These are phyloP conservation scores for Pseudocercospora macadamiae DNA, from an alignment of 2,329 filamentous ascomycete species.

Conservation along the genomic window DNA sequence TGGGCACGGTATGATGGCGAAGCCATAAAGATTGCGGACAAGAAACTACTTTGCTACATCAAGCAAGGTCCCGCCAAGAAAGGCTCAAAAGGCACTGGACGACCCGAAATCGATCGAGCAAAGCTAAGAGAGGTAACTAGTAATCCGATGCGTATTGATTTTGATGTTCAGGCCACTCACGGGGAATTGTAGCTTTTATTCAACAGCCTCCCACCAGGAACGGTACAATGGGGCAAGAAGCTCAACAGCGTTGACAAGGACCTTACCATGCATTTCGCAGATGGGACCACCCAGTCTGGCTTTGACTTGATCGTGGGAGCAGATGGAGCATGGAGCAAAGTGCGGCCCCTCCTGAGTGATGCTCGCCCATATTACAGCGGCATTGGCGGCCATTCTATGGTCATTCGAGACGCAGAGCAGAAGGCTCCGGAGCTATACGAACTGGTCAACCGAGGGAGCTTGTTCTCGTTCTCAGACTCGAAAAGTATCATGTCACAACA, in stretches of 20 bases:
- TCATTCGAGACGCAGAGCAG: constrained; percentile 34
- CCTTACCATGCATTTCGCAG: constrained; percentile 36
- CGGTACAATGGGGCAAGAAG: constrained; percentile 42
- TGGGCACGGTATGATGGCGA: constrained; percentile 37
- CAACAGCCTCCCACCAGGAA: constrained; percentile 30
- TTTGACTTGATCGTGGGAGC: constrained; percentile 50
- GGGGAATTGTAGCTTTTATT: no score
- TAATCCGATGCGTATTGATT: no score
- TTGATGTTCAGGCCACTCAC: no score
- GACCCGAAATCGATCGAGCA: constrained; percentile 43
- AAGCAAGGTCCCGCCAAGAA: constrained; percentile 34
- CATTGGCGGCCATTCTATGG: constrained; percentile 38
- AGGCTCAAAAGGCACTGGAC: constrained; percentile 30
- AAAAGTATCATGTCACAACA: constrained; percentile 31
- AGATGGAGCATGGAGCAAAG: constrained; percentile 49
- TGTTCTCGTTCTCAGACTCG: constrained; percentile 36
- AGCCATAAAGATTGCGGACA: constrained; percentile 46
- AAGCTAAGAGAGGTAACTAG: constrained; percentile 38
- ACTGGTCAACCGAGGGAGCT: constrained; percentile 40
- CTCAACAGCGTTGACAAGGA: constrained; percentile 28
- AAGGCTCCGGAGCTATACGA: constrained; percentile 35
- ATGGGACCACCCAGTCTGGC: constrained; percentile 38
- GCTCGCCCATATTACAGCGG: constrained; percentile 44
- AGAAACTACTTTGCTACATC: constrained; percentile 39
- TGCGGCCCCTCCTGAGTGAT: constrained; percentile 37